Base-by-base conservation (phyloP, 139 green algal species). In the Dunaliella sp. region DNA sequence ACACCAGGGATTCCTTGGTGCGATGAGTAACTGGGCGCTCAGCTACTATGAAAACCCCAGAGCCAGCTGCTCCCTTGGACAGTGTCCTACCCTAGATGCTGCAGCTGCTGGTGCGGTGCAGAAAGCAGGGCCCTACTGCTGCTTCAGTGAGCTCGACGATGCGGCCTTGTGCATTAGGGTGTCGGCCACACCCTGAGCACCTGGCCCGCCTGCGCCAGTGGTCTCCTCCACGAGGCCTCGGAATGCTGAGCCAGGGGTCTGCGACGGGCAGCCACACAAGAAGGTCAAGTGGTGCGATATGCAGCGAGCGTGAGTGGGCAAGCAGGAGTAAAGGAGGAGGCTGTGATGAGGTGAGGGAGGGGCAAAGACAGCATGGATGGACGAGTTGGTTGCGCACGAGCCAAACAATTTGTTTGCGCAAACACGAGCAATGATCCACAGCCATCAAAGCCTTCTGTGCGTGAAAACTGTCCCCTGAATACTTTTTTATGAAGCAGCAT, bases 151-250 rank as follows among this genome's bases (percentile, higher is more conserved):
- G 16, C 16, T 65, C 7, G 48, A 65, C 7, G 48, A 65, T 7
- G 48, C 48, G 16, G 48, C 48, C 16, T 65, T 65, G 48, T 65
- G 48, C n/a, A n/a, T n/a, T 65, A 65, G 48, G 48, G 7, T 65
- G 48, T 65, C 48, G 7, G 48, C 48, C 76, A 81, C 48, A 65
- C 48, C 48, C 48, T 65, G 48, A 26, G 48, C 48, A 7, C 48
- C 48, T 65, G 48, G 81, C 3, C 81, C 84, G 2, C 77, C 84
- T 7, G 77, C 85, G 32, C 74, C 31, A 2, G 78, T 88, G 0
- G 85, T 86, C 80, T 88, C 85, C 80, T 88, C 85, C 59, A 88
- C 85, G 31, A 88, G 72, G 31, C 37, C 81, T 25, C 85, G 72
- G 37, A 88, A 88, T 12, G 80, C 80, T 24, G 58, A 34, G n/a